Percentiles rank a stretch among this genome's conserved stretches.
These are phyloP conservation scores for Helotiales sp. DNA, from an alignment of 2,329 filamentous ascomycete genomes.

Conservation along the genomic window DNA sequence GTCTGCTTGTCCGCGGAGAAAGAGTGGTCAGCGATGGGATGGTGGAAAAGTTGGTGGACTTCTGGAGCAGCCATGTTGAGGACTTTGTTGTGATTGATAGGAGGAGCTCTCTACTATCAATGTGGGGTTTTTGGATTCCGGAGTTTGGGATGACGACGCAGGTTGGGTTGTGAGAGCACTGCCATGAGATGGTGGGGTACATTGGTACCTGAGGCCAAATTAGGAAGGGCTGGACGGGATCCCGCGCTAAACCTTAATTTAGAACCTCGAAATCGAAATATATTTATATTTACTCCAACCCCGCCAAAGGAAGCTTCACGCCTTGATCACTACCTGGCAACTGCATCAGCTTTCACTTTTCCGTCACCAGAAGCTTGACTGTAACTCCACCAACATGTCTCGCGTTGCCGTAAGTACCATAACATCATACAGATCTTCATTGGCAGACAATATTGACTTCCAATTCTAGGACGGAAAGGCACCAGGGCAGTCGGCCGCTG, in stretches of 20 bases:
- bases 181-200: conserved; percentile 15
- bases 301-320: not conserved
- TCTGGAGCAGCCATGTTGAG: conserved; percentile 78
- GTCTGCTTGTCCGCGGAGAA: conserved; percentile 92
- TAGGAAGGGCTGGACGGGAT: not conserved
- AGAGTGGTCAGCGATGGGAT: conserved; percentile 95
- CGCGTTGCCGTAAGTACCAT: conserved; percentile 20
- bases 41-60: conserved; percentile 96
- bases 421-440: not conserved
- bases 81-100: conserved; percentile 64
- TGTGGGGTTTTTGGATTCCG: conserved; percentile 16
- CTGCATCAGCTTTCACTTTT: not conserved
- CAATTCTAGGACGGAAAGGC: conserved; percentile 41
- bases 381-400: conserved; percentile 17
- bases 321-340: not conserved
- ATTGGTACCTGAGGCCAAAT: conserved; percentile 10
- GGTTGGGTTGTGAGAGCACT: conserved; percentile 7
- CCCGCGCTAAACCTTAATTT: conserved; percentile 9
- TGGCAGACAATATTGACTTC: not conserved
- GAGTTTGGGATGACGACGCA: conserved; percentile 12
- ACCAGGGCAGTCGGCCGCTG: conserved; percentile 40
- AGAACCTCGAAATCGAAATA: not conserved
- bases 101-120: conserved; percentile 99
- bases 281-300: conserved; percentile 10
- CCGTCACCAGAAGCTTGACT: not conserved